phyloP scores from a whole-genome alignment of 225 moss, liverwort and hornwort species.

The Pleurozium schreberi region DNA sequence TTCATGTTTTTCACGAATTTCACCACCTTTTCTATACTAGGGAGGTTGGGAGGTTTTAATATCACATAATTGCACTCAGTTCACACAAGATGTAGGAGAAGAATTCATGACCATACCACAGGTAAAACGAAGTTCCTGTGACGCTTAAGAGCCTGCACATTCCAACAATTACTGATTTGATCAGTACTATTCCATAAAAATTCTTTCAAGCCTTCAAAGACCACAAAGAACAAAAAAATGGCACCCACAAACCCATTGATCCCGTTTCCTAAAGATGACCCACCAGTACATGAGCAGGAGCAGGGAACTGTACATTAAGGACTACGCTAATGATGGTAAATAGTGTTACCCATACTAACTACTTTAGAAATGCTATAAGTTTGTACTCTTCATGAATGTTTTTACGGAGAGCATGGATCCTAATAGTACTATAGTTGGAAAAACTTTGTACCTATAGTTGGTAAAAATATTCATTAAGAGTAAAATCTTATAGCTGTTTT shows the following conservation, averaged over 20 bases:
- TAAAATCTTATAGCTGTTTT: no score
- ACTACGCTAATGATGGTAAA: no score
- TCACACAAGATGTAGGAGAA: neutral
- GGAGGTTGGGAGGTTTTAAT: neutral
- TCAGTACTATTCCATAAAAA: neutral
- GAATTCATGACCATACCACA: constrained; percentile 33
- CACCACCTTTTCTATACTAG: neutral
- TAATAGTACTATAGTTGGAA: no score
- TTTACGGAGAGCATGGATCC: no score
- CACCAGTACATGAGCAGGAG: neutral
- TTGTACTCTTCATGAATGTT: no score
- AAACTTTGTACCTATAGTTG: no score
- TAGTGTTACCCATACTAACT: no score
- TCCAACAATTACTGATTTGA: neutral
- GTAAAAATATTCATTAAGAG: no score
- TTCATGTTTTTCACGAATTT: neutral
- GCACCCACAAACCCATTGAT: neutral
- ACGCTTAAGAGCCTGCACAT: constrained; percentile 45
- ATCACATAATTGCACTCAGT: neutral
- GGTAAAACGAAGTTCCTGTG: constrained; percentile 57
- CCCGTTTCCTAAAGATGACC: neutral
- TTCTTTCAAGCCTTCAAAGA: neutral
- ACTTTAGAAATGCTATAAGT: no score
- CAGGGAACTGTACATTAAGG: neutral
- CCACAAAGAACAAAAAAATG: neutral